Evolutionary conservation across 164 flowering plant genomes (phyloP), one percentile per base, ranked within the genome.

Genomic region (Vitis rupestris): DNA sequence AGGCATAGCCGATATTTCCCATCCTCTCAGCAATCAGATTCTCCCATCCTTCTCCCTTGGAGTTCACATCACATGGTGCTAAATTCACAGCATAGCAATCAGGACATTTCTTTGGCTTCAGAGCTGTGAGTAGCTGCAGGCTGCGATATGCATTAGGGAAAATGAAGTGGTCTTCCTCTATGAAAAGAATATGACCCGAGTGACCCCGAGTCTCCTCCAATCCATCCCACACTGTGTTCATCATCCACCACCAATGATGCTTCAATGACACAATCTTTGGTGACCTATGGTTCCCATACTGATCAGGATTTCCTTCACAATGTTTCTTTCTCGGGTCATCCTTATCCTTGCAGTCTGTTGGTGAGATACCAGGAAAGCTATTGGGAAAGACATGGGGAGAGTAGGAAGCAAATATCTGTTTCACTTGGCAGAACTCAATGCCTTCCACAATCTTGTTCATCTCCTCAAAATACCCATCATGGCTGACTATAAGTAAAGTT

Each of bases 181-280:
- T 89, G 79, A 94, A 94, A 66, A 94, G 87, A 73, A 94, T 86
- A 80, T 94, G 92, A 17, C 94, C 94, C 0, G 71, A 59, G 31
- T 87, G 90, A 14, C 53, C 70, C 70, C 65, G 63, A 3, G 92
- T 91, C 80, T 94, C 99, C 68, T 81, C 76, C 85, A 94, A 74
- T 30, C 95, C 92, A 81, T 94, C 95, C 98, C 97, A 94, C 47
- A 94, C 92, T 0, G 95, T 91, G 75, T 92, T 94, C 99, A 94
- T 94, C 99, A 92, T 92, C 99, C 99, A 94, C 99, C 99, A 94
- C 99, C 99, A 94, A 70, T 94, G 99, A 80, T 91, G 99, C 86
- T 94, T 94, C 78, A 94, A 72, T 0, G 97, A 92, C 57, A 91
- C 97, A 65, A 92, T 91, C 82, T 85, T 92, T 3, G 98, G 94